Conservation (phyloP, 2,329 filamentous ascomycete species). For the Cryphonectria japonica region DNA sequence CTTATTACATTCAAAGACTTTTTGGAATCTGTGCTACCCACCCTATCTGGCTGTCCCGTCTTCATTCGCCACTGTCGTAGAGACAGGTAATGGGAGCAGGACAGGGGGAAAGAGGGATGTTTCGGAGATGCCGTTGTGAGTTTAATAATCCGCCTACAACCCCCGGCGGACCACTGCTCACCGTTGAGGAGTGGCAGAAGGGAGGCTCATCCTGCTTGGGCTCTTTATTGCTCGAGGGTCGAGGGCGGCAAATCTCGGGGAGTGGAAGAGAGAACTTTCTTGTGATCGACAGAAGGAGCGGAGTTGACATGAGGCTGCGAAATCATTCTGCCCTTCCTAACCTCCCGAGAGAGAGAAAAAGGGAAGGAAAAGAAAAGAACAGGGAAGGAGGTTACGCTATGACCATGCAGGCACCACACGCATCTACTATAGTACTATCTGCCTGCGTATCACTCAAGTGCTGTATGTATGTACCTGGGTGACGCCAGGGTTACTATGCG, state of each 20-base stretch:
- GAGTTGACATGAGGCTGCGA: neutral
- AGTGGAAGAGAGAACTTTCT: no score
- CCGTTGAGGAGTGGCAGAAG: neutral
- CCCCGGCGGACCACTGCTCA: neutral
- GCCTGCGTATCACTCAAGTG: no score
- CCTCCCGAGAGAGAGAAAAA: no score
- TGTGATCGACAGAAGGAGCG: no score
- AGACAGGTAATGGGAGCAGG: neutral
- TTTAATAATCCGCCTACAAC: neutral
- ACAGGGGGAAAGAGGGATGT: neutral
- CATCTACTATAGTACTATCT: no score
- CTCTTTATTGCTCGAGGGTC: neutral
- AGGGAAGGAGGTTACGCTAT: neutral
- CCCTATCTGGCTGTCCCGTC: neutral
- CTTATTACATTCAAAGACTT: neutral
- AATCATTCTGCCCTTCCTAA: no score
- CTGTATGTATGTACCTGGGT: no score
- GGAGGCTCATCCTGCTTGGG: neutral
- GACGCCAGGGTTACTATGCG: neutral
- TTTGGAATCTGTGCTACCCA: neutral
- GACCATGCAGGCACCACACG: neutral
- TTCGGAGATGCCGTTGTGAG: constrained; percentile 8
- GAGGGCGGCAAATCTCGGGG: no score
- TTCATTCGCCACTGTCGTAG: neutral
- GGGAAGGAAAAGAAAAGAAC: neutral